Conservation (phyloP, 208 protist genomes). For the Trypanosoma brucei region DNA sequence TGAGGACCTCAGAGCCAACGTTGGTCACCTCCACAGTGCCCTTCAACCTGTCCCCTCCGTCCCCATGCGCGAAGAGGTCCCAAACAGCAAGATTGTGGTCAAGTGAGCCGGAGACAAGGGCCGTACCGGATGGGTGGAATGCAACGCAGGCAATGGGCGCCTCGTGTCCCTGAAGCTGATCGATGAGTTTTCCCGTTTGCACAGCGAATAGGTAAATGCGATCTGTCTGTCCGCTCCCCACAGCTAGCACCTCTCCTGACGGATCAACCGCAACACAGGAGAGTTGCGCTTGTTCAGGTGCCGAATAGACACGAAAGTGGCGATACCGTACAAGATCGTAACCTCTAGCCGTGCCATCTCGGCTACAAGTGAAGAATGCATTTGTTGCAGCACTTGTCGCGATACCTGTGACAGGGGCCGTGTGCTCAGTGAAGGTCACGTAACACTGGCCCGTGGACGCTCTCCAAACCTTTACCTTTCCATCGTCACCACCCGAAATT, state of each 20-base stretch:
- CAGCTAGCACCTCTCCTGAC: conserved; percentile 85
- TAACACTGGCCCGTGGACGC: conserved; percentile 86
- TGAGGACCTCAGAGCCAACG: conserved; percentile 79
- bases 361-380: conserved; percentile 88
- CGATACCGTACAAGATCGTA: conserved; percentile 91
- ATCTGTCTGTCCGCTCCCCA: conserved; percentile 75
- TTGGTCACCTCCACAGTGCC: conserved; percentile 78
- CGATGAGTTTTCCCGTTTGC: conserved; percentile 88
- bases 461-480: conserved; percentile 94
- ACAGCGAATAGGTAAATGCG: conserved; percentile 89
- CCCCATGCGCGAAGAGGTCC: conserved; percentile 86
- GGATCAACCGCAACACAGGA: conserved; percentile 91
- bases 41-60: conserved; percentile 83
- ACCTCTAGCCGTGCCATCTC: conserved; percentile 88
- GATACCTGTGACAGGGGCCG: conserved; percentile 79
- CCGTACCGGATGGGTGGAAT: conserved; percentile 86
- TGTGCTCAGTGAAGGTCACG: conserved; percentile 91
- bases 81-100: conserved; percentile 89
- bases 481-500: conserved; percentile 89
- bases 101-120: conserved; percentile 79
- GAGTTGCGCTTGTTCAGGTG: conserved; percentile 76
- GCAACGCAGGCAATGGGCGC: conserved; percentile 80
- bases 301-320: conserved; percentile 84
- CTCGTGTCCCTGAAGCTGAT: conserved; percentile 88
- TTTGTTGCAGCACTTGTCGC: conserved; percentile 76